A percentile compares a stretch with the other conserved stretches of the same genome.
These are phyloP conservation scores for Stygiomarasmius scandens DNA, from an alignment of 1,284 basidiomycete genomes.

Conservation along the genomic window DNA sequence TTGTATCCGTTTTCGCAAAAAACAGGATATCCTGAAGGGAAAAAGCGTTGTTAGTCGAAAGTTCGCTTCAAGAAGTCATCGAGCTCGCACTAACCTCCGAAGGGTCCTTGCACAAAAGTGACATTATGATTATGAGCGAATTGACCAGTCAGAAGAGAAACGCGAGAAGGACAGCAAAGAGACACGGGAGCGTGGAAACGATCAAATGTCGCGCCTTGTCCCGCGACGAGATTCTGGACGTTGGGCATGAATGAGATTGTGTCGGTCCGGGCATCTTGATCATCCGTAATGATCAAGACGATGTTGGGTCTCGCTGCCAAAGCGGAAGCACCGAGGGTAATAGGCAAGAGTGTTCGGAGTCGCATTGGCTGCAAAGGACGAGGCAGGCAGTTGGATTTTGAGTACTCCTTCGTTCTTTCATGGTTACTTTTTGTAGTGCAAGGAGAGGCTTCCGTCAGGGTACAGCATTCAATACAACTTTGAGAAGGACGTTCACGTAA, in stretches of 20 bases:
- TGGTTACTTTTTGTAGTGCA: too few species aligned
- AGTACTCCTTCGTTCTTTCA: too few species aligned
- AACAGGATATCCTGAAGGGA: not conserved
- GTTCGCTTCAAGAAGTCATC: not conserved
- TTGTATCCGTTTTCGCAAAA: slow-evolving; percentile 9
- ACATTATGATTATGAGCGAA: slow-evolving; percentile 10
- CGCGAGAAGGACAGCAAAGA: slow-evolving; percentile 8
- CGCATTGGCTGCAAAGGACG: too few species aligned
- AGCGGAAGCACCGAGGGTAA: too few species aligned
- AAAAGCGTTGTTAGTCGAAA: not conserved
- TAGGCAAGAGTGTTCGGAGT: too few species aligned
- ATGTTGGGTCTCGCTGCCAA: slow-evolving; percentile 3
- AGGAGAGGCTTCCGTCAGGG: too few species aligned
- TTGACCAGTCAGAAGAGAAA: slow-evolving; percentile 4
- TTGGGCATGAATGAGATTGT: slow-evolving; percentile 2
- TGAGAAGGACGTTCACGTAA: too few species aligned
- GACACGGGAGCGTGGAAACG: slow-evolving; percentile 6
- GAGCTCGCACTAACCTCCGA: not conserved
- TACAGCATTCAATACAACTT: too few species aligned
- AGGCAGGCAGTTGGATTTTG: too few species aligned
- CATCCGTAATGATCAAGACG: slow-evolving; percentile 10
- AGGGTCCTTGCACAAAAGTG: not conserved
- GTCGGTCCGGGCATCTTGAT: slow-evolving; percentile 4
- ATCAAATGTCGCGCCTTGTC: slow-evolving; percentile 2
- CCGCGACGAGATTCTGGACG: not conserved